A percentile compares a stretch with the other conserved stretches of the same genome.
phyloP scores from a whole-genome alignment of 1,139 yeast genomes.

The Geotrichum cucujoidarum region DNA sequence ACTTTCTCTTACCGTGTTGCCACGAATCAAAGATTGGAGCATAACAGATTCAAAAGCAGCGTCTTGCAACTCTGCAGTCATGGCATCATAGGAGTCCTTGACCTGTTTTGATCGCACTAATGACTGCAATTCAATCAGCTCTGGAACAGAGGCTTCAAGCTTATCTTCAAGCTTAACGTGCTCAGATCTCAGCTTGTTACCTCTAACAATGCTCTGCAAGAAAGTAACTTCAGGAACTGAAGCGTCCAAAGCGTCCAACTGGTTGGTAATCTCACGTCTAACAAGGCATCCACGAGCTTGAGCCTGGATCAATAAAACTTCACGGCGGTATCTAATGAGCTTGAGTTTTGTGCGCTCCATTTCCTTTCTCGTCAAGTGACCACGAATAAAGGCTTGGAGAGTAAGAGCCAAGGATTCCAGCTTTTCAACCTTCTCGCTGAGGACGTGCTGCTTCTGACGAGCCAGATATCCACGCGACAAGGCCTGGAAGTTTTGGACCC shows the following conservation, averaged over 20 bases:
- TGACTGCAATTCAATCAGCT: conserved; percentile 69
- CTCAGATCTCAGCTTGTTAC: conserved; percentile 39
- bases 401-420: conserved; percentile 30
- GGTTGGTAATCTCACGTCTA: conserved; percentile 47
- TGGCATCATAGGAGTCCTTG: conserved; percentile 56
- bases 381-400: conserved; percentile 37
- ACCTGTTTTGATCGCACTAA: conserved; percentile 61
- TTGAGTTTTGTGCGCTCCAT: conserved; percentile 15
- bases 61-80: conserved; percentile 6
- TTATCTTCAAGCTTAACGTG: conserved; percentile 43
- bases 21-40: conserved; percentile 53
- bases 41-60: conserved; percentile 14
- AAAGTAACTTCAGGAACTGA: conserved; percentile 39
- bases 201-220: conserved; percentile 52
- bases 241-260: conserved; percentile 49
- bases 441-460: conserved; percentile 31
- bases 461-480: conserved; percentile 40
- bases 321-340: conserved; percentile 14
- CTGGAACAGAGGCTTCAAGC: conserved; percentile 50
- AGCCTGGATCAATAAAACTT: conserved; percentile 42
- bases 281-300: conserved; percentile 41
- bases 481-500: conserved; percentile 45
- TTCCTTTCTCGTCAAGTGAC: conserved; percentile 29
- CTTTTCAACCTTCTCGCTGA: conserved; percentile 14
- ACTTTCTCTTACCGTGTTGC: conserved; percentile 25